A percentile compares a stretch with the other conserved stretches of the same genome.
These are phyloP conservation scores for Annulohypoxylon stygium DNA, from an alignment of 495 filamentous ascomycete species.

Conservation along the genomic window DNA sequence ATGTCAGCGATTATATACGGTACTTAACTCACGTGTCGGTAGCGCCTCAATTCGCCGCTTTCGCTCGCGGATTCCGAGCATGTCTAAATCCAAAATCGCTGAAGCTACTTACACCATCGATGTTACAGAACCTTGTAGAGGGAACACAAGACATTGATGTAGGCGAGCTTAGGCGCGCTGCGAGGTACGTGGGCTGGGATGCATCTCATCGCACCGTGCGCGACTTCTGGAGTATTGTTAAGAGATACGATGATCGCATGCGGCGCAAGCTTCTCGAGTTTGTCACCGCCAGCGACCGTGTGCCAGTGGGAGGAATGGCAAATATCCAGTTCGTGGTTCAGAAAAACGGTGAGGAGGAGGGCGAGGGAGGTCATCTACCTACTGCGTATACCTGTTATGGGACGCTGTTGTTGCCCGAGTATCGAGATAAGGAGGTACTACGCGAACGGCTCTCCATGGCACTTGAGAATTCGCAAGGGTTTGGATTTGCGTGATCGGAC, in stretches of 20 bases:
- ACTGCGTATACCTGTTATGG: slow-evolving; percentile 93
- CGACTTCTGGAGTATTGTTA: slow-evolving; percentile 87
- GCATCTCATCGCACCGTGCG: slow-evolving; percentile 73
- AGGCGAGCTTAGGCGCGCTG: slow-evolving; percentile 72
- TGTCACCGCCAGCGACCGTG: slow-evolving; percentile 90
- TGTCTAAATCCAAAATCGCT: slow-evolving; percentile 78
- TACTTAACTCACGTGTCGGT: slow-evolving; percentile 87
- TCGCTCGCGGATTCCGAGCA: slow-evolving; percentile 82
- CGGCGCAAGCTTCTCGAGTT: slow-evolving; percentile 86
- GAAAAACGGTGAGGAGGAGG: slow-evolving; percentile 77
- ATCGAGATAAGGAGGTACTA: slow-evolving; percentile 74
- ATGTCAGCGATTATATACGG: slow-evolving; percentile 87
- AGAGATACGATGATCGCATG: slow-evolving; percentile 73
- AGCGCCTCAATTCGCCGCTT: slow-evolving; percentile 81
- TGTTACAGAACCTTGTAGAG: slow-evolving; percentile 83
- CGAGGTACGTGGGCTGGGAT: slow-evolving; percentile 85
- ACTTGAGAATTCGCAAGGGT: slow-evolving; percentile 91
- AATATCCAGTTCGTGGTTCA: slow-evolving; percentile 86
- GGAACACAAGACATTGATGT: slow-evolving; percentile 84
- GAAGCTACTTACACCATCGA: slow-evolving; percentile 74
- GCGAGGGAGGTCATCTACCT: slow-evolving; percentile 69
- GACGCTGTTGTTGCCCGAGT: slow-evolving; percentile 85
- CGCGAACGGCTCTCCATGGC: slow-evolving; percentile 81
- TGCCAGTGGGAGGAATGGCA: slow-evolving; percentile 85
- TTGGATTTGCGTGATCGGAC: slow-evolving; percentile 72